Evolutionary conservation across 2,329 filamentous ascomycete species (phyloP), one percentile per base, ranked within the genome.

Genomic region (Colletotrichum sp.): DNA sequence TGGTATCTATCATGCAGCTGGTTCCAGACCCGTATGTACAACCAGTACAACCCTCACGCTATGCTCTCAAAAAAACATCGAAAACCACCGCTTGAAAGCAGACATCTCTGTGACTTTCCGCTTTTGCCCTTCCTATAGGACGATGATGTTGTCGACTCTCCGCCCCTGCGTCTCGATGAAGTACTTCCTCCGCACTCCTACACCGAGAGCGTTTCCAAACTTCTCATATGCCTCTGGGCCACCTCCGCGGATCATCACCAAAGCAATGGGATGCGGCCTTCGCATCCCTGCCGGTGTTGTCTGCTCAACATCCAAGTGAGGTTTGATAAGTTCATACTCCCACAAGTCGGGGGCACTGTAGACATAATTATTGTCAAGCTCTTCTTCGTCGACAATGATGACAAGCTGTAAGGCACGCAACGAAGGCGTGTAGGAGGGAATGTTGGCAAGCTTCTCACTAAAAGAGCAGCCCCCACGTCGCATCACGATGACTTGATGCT

Each of bases 381-480:
- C 83, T 12, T 83, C 78, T 10, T 86, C 84, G 75, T 86, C 85
- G 6, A 98, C 91, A 0, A 98, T 86, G 59, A 99, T 87, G 32
- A 99, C 95, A 5, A 99, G 90, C 83, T 98, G 95, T 21, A 99
- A 87, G 1, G 92, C 89, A 4, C 84, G 83, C 1, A 87, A 83
- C 0, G 89, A 87, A 0, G 94, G 93, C 2, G 92, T 89, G 82
- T 93, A 96, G 12, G 92, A 91, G 1, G 96, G 96, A n/a, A 99
- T 96, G 78, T 95, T 96, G 68, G 90, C 89, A 1, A 99, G 86
- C 83, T 99, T 99, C 32, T 93, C 86, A 43, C 91, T 93, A 84
- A 99, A 99, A 28, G 91, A 94, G 86, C 97, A 99, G 1, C 92
- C 92, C 52, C 97, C 96, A 7, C 97, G 92, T 32, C 91, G 92